Base-by-base conservation (phyloP, 2,329 filamentous ascomycete species). In the Achaetomium macrosporum region DNA sequence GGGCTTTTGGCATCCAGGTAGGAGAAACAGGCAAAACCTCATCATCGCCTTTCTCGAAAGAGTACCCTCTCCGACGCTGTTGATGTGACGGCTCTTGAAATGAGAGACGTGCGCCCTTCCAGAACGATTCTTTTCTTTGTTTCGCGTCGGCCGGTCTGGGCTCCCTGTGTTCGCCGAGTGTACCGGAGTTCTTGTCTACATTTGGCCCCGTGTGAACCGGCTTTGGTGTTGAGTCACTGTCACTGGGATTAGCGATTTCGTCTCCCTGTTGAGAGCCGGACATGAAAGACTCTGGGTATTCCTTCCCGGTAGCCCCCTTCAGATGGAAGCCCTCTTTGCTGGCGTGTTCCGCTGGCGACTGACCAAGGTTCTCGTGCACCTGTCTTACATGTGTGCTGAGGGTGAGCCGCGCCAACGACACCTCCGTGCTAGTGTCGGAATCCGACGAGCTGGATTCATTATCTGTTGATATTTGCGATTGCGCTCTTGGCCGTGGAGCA, bases 31-130 rank as follows among this genome's bases (percentile, higher is more conserved):
- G 16, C 10, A 55, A 10, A 16, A 51, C 29, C 19, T 51, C 45
- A 30, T 51, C 44, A 20, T 44, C 48, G 8, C 53, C 53, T n/a
- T 51, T 51, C 31, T 51, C 41, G 17, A 55, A 55, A 11, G 53
- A 55, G 35, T 51, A 55, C 11, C 53, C 13, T 36, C 48, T 30
- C 9, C 5, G 13, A 2, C 39, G 37, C 19, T 41, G 36, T 9
- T 37, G 37, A 16, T 36, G 33, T 8, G 36, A 37, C 30, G 30
- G n/a, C 20, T 49, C 45, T 17, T 46, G 42, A 6, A 50, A n/a
- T 17, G 36, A 45, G 20, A 17, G 42, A 6, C 33, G 29, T 5
- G 19, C 42, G 11, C 15, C 15, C 13, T 29, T 39, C 13, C 15
- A 37, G 12, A 16, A 16, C 7, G 35, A 37, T 13, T 7, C 5